Base-by-base conservation (phyloP, 768 basidiomycete species). In the Chalciporus piperatus region DNA sequence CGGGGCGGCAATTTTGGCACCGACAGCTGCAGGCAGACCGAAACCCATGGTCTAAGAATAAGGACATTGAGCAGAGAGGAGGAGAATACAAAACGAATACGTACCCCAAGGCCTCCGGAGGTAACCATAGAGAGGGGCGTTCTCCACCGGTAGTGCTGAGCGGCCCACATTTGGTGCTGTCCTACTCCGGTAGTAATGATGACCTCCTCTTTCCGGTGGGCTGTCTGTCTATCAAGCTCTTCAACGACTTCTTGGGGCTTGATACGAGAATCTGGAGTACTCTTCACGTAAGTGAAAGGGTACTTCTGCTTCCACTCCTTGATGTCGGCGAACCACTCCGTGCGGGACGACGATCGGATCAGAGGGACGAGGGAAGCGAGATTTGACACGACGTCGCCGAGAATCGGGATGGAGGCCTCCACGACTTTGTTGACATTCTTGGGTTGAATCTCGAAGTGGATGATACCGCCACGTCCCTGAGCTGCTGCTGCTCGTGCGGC, bases 111-210 rank as follows among this genome's bases (percentile, higher is more conserved):
- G 57, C 96, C 96, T 58, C 96, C 96, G 30, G 91, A 94, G 13
- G 94, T 92, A 48, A 96, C 84, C 87, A 98, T 80, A 41, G 90
- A 79, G 38, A 85, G 79, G 0, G 97, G 97, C 44, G 87, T 73
- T 54, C 74, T 88, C 95, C 95, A 99, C 52, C 95, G 78, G 72
- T 83, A 98, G 68, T 87, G 78, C 70, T 99, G 97, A 38, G 91
- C 92, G 2, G 96, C 96, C 94, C 93, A 98, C 97, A 98, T 98
- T 72, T 99, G 96, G 73, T 98, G 97, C 69, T 99, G 97, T 8
- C 97, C 97, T 19, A 99, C 97, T 60, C 97, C 97, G 14, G 97
- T 99, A 11, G 92, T 71, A 47, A 99, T 72, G 63, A 99, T 73
- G 35, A 97, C 80, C 20, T 98, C 84, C 51, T 91, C 87, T 74